Evolutionary conservation across 2,329 filamentous ascomycete species (phyloP).

Genomic region (Exophiala sp.): DNA sequence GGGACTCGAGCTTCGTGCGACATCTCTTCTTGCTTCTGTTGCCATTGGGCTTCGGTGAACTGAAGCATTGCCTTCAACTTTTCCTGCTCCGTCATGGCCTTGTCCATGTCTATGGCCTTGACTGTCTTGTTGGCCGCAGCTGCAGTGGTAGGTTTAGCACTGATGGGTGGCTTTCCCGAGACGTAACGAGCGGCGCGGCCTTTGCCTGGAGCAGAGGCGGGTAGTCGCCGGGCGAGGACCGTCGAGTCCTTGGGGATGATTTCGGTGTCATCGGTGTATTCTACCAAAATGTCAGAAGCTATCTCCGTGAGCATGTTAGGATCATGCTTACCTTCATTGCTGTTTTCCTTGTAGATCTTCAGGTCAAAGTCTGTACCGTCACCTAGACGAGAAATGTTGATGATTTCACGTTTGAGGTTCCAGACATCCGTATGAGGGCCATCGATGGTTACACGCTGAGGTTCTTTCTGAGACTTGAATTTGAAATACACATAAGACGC

Average conservation of each 20-base stretch:
- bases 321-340: conserved; percentile 66
- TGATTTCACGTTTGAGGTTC: conserved; percentile 98
- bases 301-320: conserved; percentile 9
- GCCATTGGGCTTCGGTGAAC: conserved; percentile 85
- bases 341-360: conserved; percentile 87
- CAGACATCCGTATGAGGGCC: conserved; percentile 97
- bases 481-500: conserved; percentile 98
- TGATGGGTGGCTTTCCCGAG: conserved; percentile 87
- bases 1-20: conserved; percentile 53
- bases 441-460: conserved; percentile 90
- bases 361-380: conserved; percentile 96
- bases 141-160: conserved; percentile 59
- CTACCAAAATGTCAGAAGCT: conserved; percentile 45
- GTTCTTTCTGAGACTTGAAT: conserved; percentile 98
- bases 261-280: conserved; percentile 97
- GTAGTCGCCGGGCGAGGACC: conserved; percentile 80
- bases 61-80: conserved; percentile 89
- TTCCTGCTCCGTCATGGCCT: conserved; percentile 85
- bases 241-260: conserved; percentile 93
- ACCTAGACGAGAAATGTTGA: conserved; percentile 84
- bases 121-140: conserved; percentile 36
- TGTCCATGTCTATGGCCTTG: conserved; percentile 56
- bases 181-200: conserved; percentile 92
- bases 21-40: conserved; percentile 87
- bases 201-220: conserved; percentile 75